Conservation (phyloP, 345 rosid genomes). For the Rhodamnia rubescens region DNA sequence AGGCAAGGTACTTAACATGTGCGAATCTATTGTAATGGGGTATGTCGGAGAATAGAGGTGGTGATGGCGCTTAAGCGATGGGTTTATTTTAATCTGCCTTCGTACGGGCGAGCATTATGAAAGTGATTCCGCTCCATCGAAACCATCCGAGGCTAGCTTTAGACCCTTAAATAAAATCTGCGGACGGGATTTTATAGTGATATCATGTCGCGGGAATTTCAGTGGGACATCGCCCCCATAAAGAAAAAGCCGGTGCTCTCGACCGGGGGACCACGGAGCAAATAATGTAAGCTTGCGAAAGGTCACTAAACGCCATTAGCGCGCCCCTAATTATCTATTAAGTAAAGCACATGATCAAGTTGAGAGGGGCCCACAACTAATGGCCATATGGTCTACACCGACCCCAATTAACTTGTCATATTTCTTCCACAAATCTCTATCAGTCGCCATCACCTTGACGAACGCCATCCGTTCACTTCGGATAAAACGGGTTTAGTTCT, state of each 20-base stretch:
- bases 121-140: neutral
- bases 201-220: neutral
- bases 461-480: neutral
- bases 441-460: neutral
- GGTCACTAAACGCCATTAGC: neutral
- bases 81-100: neutral
- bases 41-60: neutral
- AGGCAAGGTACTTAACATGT: neutral
- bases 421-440: neutral
- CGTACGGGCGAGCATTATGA: neutral
- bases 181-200: neutral
- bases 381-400: neutral
- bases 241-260: neutral
- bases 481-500: neutral
- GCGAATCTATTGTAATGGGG: neutral
- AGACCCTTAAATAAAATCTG: neutral
- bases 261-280: neutral
- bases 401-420: neutral
- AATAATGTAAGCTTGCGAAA: neutral
- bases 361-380: neutral
- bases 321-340: neutral
- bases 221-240: neutral
- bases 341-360: neutral
- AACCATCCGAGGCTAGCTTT: neutral
- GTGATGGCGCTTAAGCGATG: neutral